Base-by-base conservation (phyloP, 2,329 filamentous ascomycete species). In the Fusarium armeniacum region DNA sequence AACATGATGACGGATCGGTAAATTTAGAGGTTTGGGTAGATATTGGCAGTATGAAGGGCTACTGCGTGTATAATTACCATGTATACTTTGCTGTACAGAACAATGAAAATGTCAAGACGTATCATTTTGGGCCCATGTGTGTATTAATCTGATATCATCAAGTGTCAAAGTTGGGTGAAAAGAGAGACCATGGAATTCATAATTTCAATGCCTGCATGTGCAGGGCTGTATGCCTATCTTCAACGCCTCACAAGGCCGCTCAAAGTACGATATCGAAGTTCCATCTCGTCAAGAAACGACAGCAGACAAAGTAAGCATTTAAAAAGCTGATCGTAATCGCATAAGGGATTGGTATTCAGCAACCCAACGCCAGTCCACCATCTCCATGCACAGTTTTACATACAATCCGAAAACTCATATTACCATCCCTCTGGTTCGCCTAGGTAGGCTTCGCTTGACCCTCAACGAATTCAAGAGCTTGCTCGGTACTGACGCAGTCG, bases 391-490 rank as follows among this genome's bases (percentile, higher is more conserved):
- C 57, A 70, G 51, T 73, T 69, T 71, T 69, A 72, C 68, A 60
- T 64, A 67, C 38, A 70, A 49, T 13, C 50, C 66, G 49, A 46
- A 62, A 69, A 54, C 49, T 44, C 13, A 58, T 38, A 41, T 50
- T 43, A 46, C 54, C 28, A 18, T 36, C 44, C 30, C 32, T 47
- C 41, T 24, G 6, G 40, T 49, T 65, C 41, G 51, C 46, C 71
- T 62, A 76, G 54, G 47, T 64, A 49, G 79, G 79, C 70, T 80
- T 81, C 20, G 79, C 79, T 76, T 97, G 93, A 22, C 94, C 95
- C 78, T 98, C 95, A 15, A 99, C 94, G 78, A 99, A 99, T 76
- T 93, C 91, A 73, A 99, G 83, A 30, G 96, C 96, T 75, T 96
- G 93, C 70, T 97, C 93, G 58, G 90, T 89, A 67, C 89, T 90